Percentiles rank a stretch among this genome's conserved stretches.
phyloP scores from a whole-genome alignment of 108 stramenopile species.

The Nannochloropsis salina region DNA sequence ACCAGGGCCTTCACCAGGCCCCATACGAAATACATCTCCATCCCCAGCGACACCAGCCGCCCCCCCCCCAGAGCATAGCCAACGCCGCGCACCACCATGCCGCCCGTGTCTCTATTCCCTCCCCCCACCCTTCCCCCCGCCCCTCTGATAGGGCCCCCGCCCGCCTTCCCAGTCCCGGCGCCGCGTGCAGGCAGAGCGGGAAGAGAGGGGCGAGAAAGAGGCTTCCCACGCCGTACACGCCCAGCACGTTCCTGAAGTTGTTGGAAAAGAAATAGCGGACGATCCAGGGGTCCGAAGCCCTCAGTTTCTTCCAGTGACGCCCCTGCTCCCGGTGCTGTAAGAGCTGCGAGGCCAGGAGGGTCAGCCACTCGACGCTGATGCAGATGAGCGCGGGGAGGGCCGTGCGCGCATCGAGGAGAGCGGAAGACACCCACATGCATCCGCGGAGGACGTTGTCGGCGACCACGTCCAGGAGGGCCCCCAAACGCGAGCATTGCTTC shows the following conservation, averaged over 20 bases:
- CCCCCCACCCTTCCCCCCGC: neutral
- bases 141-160: neutral
- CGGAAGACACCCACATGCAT: neutral
- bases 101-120: neutral
- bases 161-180: neutral
- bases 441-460: neutral
- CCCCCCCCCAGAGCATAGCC: neutral
- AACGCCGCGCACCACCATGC: neutral
- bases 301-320: neutral
- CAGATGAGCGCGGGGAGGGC: neutral
- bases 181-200: neutral
- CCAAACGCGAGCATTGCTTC: neutral
- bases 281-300: neutral
- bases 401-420: neutral
- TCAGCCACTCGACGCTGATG: neutral
- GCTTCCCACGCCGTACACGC: neutral
- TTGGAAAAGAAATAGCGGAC: conserved; percentile 6
- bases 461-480: neutral
- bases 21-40: neutral
- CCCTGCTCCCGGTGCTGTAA: neutral
- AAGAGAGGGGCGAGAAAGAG: conserved; percentile 9
- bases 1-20: conserved; percentile 5
- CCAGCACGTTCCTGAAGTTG: neutral
- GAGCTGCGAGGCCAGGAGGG: neutral
- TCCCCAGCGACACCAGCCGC: neutral